Conservation (phyloP, 169 alveolate genomes). For the Eimeria acervulina region DNA sequence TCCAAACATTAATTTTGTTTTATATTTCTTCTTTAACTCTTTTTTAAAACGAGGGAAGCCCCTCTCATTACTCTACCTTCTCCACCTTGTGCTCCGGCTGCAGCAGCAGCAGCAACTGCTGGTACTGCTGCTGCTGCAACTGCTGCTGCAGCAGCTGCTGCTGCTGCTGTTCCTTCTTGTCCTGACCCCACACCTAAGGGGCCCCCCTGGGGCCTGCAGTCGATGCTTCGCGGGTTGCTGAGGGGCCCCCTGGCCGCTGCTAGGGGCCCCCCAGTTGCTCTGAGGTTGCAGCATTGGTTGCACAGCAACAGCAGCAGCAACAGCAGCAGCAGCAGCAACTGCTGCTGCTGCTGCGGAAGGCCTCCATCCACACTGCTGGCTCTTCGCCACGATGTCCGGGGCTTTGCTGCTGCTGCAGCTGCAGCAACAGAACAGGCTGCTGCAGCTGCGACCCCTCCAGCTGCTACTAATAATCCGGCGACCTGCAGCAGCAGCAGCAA, state of each 20-base stretch:
- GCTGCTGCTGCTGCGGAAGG: not conserved
- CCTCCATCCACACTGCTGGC: not conserved
- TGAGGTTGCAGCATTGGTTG: not conserved
- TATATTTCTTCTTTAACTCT: too few species aligned
- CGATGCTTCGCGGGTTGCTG: conserved; percentile 10
- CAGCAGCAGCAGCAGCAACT: not conserved
- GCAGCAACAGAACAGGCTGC: not conserved
- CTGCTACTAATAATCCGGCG: too few species aligned
- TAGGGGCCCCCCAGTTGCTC: not conserved
- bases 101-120: not conserved
- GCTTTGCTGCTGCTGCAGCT: too few species aligned
- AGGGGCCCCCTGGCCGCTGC: not conserved
- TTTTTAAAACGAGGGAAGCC: too few species aligned
- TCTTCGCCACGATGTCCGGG: not conserved
- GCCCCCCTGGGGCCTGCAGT: not conserved
- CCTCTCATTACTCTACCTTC: too few species aligned
- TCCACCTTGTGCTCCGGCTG: not conserved
- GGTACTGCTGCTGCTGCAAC: not conserved
- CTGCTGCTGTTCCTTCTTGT: not conserved
- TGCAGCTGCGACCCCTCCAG: too few species aligned
- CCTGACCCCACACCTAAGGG: not conserved
- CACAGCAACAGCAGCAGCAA: too few species aligned
- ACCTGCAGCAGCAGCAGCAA: too few species aligned
- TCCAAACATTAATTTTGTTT: too few species aligned
- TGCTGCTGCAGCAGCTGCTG: not conserved